Base-by-base conservation (phyloP, 495 filamentous ascomycete genomes). In the Daldinia decipiens region DNA sequence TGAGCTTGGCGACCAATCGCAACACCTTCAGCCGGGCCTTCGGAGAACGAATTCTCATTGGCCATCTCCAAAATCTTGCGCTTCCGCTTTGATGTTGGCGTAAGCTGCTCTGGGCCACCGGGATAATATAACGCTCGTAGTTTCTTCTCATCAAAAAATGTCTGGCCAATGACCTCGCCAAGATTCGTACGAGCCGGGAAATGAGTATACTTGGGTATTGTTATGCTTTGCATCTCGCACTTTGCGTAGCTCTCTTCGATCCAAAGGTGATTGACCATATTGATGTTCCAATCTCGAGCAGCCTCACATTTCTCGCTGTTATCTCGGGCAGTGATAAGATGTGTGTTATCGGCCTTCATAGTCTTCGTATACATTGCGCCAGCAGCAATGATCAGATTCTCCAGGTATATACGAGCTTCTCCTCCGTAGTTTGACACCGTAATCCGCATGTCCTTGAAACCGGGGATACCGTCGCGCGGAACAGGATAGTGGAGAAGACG, bases 381-480 rank as follows among this genome's bases (percentile, higher is more conserved):
- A 3, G 91, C 81, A 17, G 93, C 93, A 50, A 81, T 87, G 56
- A 98, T 89, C 29, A 99, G 83, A 69, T 95, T 98, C 77, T 99
- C 95, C 29, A 99, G 84, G 78, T 98, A 99, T 45, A 92, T 87
- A 32, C 95, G 87, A 9, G 95, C 94, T 78, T 99, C 96, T 17
- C 95, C 95, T 31, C 92, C 91, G 76, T 99, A 99, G 78, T 98
- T 98, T 0, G 95, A 97, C 2, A 99, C 81, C 61, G 93, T 94
- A 69, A 99, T 95, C 61, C 82, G 85, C 73, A 90, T 84, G 9
- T 85, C 83, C 67, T 91, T 76, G 76, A 98, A 97, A 1, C 92
- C 94, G 0, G 91, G 89, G 17, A 99, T 87, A 2, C 91, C 90
- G 2, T 86, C 77, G 32, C 85, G 86, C 26, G 93, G 90, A 43